phyloP scores from a whole-genome alignment of 441 rosid genomes.

The Gossypium gossypioides region DNA sequence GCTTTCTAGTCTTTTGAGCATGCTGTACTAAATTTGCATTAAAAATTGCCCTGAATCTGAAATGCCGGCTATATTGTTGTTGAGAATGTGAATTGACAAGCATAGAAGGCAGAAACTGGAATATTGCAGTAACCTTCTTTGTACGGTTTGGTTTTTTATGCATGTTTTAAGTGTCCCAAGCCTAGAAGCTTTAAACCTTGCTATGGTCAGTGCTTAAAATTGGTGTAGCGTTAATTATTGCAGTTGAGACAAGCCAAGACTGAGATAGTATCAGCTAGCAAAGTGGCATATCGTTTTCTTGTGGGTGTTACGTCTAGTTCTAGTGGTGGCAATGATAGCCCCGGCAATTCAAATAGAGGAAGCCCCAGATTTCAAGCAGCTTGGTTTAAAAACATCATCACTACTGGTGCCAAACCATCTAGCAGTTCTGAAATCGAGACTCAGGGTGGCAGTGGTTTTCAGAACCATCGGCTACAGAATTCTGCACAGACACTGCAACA shows the following conservation, averaged over 20 bases:
- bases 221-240: constrained; percentile 9
- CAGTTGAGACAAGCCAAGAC: constrained; percentile 95
- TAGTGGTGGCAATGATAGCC: constrained; percentile 36
- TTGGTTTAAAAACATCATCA: constrained; percentile 73
- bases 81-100: neutral
- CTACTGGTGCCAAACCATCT: constrained; percentile 70
- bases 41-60: neutral
- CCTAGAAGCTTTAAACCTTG: neutral
- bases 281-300: constrained; percentile 87
- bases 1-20: neutral
- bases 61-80: neutral
- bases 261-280: constrained; percentile 90
- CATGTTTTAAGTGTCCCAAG: neutral
- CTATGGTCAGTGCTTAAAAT: neutral
- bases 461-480: constrained; percentile 20
- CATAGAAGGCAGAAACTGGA: neutral
- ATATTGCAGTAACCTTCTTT: neutral
- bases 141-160: neutral
- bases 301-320: constrained; percentile 43
- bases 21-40: neutral
- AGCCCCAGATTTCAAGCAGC: constrained; percentile 52
- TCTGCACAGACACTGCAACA: constrained; percentile 6
- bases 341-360: constrained; percentile 51
- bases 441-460: constrained; percentile 21
- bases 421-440: constrained; percentile 39